Evolutionary conservation across 2,329 filamentous ascomycete genomes (phyloP), one percentile per base, ranked within the genome.

Genomic region (Magnaporthales sp.): DNA sequence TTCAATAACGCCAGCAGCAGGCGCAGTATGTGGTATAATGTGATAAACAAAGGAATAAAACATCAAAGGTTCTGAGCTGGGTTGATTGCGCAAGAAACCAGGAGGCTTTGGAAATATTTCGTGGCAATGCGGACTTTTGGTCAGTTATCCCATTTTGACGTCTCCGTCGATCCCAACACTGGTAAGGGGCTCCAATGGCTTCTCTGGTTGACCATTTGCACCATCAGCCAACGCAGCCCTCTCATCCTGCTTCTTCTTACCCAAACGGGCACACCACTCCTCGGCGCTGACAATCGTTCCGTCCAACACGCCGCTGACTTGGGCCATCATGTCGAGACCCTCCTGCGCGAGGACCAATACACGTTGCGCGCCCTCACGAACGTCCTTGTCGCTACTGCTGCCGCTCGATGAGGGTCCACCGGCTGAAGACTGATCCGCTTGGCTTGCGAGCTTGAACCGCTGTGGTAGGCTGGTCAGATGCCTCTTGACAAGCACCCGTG

Each of bases 251-350:
- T 74, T 77, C 69, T 74, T 75, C 70, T 83, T 81, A 11, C 91
- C 91, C 67, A 96, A 81, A 24, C 89, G 83, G 68, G 93, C 90
- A 70, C 94, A 91, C 95, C 95, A 98, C 71, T 89, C 87, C 77
- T 98, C 94, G 0, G 95, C 95, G 72, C 91, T 95, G 66, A 91
- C 86, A 66, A 98, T 90, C 0, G 95, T 98, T 66, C 92, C 91
- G 71, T 96, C 91, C 9, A 98, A 84, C 1, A 97, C 91, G 5
- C 89, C 88, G 56, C 89, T 95, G 64, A 99, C 92, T 75, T 97
- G 93, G 0, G 88, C 86, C 84, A 98, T 93, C 90, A 98, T 97
- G 71, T 97, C 93, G 15, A 98, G 81, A 0, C 93, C 92, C 75
- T 98, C 94, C 73, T 90, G 91, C 7, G 94, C 94, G 65, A 98